Evolutionary conservation across 129 eudicot genomes (phyloP).

Genomic region (Lactuca saligna): DNA sequence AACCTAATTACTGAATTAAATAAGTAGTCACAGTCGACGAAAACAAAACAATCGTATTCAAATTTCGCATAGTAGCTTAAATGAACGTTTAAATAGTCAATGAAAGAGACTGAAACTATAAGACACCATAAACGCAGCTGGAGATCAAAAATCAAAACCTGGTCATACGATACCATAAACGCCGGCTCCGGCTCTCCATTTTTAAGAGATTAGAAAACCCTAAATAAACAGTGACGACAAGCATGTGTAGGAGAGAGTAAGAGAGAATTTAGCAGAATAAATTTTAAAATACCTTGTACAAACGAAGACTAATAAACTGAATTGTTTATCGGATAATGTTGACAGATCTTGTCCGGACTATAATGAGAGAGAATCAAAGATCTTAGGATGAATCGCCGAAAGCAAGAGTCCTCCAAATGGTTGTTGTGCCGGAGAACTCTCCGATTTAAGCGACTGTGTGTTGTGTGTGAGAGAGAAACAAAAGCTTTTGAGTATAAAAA

Average conservation of each 20-base stretch:
- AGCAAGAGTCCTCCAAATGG: neutral
- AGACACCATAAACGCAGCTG: constrained; percentile 25
- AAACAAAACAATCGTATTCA: constrained; percentile 3
- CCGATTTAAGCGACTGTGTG: constrained; percentile 20
- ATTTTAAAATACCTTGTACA: constrained; percentile 19
- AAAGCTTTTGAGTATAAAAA: constrained; percentile 10
- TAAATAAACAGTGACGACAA: constrained; percentile 23
- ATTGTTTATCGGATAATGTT: constrained; percentile 19
- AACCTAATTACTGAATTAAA: constrained; percentile 1
- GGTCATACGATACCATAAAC: constrained; percentile 10
- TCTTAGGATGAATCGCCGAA: constrained; percentile 30
- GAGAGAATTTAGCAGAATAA: neutral
- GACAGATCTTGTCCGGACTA: constrained; percentile 30
- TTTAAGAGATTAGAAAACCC: constrained; percentile 9
- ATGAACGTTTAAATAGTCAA: constrained; percentile 22
- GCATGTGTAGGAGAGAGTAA: neutral
- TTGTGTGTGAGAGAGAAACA: constrained; percentile 15
- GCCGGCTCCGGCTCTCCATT: constrained; percentile 42
- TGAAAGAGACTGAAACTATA: constrained; percentile 12
- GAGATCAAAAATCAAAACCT: constrained; percentile 1
- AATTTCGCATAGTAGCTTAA: constrained; percentile 2
- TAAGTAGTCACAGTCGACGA: constrained; percentile 5
- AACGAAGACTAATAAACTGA: constrained; percentile 5
- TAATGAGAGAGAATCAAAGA: constrained; percentile 21
- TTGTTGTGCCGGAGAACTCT: constrained; percentile 22